These are phyloP conservation scores for Theobroma cacao DNA, from an alignment of 345 rosid genomes.

Conservation along the genomic window DNA sequence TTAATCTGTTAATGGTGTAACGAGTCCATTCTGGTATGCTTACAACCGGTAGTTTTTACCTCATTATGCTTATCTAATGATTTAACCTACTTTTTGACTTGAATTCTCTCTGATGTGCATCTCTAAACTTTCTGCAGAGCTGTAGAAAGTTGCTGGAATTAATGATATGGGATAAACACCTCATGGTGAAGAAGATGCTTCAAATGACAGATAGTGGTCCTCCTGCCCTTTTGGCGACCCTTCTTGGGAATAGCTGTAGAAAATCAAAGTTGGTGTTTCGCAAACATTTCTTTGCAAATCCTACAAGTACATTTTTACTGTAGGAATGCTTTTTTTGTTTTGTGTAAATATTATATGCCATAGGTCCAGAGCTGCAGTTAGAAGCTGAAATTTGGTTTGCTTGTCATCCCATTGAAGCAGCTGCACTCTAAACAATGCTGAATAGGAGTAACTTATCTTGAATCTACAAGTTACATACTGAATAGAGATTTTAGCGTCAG, in stretches of 20 bases:
- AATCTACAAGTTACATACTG: neutral
- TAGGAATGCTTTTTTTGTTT: constrained; percentile 14
- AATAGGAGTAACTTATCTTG: neutral
- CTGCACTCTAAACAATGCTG: neutral
- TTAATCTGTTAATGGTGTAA: neutral
- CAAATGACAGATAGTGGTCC: constrained; percentile 47
- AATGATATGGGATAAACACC: constrained; percentile 73
- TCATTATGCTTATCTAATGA: neutral
- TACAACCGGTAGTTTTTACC: neutral
- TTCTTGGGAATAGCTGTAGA: constrained; percentile 37
- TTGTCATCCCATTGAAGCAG: neutral
- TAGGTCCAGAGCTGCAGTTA: neutral
- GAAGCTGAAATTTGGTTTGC: neutral
- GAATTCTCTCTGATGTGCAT: neutral
- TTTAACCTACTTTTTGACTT: neutral
- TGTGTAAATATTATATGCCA: neutral
- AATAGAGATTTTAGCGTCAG: neutral
- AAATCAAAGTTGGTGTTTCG: constrained; percentile 47
- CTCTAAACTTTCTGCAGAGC: constrained; percentile 40
- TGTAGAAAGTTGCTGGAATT: constrained; percentile 68
- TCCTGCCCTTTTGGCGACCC: constrained; percentile 48
- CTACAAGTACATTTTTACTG: constrained; percentile 47
- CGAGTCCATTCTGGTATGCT: neutral
- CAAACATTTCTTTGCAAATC: constrained; percentile 73
- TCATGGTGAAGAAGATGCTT: constrained; percentile 57